Evolutionary conservation across 225 moss, liverwort and hornwort genomes (phyloP).

Genomic region (Physcomitrium patens): DNA sequence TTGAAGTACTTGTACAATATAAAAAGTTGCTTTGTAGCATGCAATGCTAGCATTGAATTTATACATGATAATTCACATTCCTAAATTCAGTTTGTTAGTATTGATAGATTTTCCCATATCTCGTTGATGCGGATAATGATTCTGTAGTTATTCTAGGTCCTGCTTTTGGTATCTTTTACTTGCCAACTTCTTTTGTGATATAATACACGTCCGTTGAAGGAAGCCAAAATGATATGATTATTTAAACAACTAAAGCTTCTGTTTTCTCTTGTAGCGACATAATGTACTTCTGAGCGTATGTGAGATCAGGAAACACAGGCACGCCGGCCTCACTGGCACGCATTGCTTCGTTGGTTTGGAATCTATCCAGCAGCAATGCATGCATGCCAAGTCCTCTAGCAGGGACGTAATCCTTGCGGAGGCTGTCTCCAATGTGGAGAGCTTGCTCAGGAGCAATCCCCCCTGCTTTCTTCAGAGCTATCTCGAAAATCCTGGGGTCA

Average conservation of each 20-base stretch:
- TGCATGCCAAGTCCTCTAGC: constrained; percentile 80
- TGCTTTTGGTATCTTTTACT: neutral
- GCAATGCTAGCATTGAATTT: no score
- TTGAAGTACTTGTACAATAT: no score
- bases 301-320: constrained; percentile 63
- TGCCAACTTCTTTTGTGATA: constrained; percentile 3
- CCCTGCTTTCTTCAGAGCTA: constrained; percentile 67
- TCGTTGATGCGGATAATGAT: neutral
- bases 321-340: constrained; percentile 61
- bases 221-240: neutral
- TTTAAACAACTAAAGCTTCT: constrained; percentile 17
- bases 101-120: constrained; percentile 1
- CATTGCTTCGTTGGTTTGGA: constrained; percentile 64
- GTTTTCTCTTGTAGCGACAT: constrained; percentile 43
- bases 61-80: no score
- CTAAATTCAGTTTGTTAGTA: neutral
- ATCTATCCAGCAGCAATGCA: constrained; percentile 81
- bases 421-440: constrained; percentile 82
- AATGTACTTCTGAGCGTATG: constrained; percentile 54
- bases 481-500: constrained; percentile 69
- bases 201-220: constrained; percentile 9
- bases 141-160: no score
- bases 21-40: no score
- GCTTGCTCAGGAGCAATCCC: constrained; percentile 57
- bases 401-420: constrained; percentile 74